Evolutionary conservation across 2,329 filamentous ascomycete species (phyloP), one percentile per base, ranked within the genome.

Genomic region (Periconia digitata): DNA sequence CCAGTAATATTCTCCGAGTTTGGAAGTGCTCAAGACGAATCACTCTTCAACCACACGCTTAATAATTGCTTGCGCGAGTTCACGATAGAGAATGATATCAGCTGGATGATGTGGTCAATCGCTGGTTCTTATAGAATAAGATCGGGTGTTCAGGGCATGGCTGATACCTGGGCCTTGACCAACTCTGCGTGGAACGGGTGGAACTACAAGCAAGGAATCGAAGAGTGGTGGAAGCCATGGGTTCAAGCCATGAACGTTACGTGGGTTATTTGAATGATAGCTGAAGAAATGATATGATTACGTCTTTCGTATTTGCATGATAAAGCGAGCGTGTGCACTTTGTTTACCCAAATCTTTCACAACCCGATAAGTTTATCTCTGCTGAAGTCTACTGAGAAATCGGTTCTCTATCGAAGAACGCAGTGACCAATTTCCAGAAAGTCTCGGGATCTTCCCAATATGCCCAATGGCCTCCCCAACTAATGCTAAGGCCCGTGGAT

Each of bases 151-250:
- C 77, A 79, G 59, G 75, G 72, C 3, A 60, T 79, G 6, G 59
- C 63, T 5, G 77, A 80, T 58, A 76, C 73, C 0, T 80, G 77
- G 77, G 77, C 75, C 1, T 51, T 80, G 60, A 73, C 72, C 34
- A 79, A 72, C 47, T 70, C 68, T 13, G 70, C 78, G 44, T 80
- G 75, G 74, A 67, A 64, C 10, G 75, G 71, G 0, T 80, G 77
- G 77, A 72, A 71, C 23, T 75, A 73, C 40, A 67, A 71, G 1
- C 70, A 67, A 35, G 76, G 74, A 1, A 66, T 80, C 23, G 74
- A 80, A 52, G 60, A 71, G 43, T 76, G 74, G 56, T 79, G 76
- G 77, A 78, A 76, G 68, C 77, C 77, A 2, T 80, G 77, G 77
- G 70, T 37, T 3, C 3, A 21, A 16, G 35, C 35, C 3, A 78